These are phyloP conservation scores for Diophrys sp. DNA, from an alignment of 73 alveolate species.

Conservation along the genomic window DNA sequence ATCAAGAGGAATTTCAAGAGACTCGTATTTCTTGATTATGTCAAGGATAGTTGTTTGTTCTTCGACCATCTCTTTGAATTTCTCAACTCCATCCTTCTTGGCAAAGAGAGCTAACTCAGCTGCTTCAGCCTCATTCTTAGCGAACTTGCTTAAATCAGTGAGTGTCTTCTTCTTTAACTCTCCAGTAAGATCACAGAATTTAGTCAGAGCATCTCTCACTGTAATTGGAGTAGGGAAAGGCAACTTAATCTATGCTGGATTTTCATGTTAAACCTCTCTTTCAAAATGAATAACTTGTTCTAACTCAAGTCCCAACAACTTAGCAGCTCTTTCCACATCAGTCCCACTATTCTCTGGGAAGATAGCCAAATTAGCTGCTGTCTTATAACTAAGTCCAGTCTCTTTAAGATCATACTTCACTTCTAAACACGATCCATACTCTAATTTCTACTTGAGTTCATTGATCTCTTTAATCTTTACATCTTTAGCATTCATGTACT, in stretches of 20 bases:
- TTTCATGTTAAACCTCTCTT: constrained; percentile 12
- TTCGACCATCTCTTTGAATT: constrained; percentile 28
- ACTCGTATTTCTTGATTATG: constrained; percentile 53
- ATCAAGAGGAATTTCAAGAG: constrained; percentile 64
- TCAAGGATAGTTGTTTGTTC: constrained; percentile 60
- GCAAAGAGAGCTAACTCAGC: constrained; percentile 47
- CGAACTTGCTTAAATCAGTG: constrained; percentile 47
- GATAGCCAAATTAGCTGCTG: constrained; percentile 81
- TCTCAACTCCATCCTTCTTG: constrained; percentile 50
- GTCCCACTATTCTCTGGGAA: constrained; percentile 75
- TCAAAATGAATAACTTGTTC: constrained; percentile 49
- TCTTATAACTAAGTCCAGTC: constrained; percentile 62
- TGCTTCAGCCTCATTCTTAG: constrained; percentile 57
- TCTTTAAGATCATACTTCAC: constrained; percentile 58
- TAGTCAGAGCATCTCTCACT: constrained; percentile 61
- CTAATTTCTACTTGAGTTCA: constrained; percentile 68
- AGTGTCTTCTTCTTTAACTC: constrained; percentile 67
- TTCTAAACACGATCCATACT: constrained; percentile 84
- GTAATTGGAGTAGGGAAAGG: constrained; percentile 86
- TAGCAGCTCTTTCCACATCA: constrained; percentile 57
- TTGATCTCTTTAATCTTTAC: constrained; percentile 38
- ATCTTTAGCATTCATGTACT: constrained; percentile 40
- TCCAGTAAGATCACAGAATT: constrained; percentile 78
- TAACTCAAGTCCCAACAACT: constrained; percentile 56
- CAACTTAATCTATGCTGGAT: constrained; percentile 38